Percentiles rank a stretch among this genome's conserved stretches.
Conservation (phyloP, 768 basidiomycete genomes). For the Lactifluus volemus region DNA sequence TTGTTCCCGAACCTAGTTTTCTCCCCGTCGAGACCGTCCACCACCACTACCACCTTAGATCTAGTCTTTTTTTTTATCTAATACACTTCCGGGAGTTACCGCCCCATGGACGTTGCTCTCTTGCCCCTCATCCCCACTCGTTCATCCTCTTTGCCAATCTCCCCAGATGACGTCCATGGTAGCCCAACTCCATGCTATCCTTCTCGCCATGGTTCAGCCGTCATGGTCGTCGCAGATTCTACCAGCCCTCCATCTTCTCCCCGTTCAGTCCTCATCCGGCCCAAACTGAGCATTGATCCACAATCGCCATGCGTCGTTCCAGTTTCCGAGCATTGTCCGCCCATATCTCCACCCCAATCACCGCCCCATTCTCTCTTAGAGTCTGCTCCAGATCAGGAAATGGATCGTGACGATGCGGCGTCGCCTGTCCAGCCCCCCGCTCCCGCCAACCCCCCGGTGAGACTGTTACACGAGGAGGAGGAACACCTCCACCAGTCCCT, state of each 20-base stretch:
- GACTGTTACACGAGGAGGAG: constrained; percentile 61
- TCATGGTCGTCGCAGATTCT: constrained; percentile 17
- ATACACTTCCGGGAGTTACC: not conserved
- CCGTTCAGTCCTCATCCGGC: not conserved
- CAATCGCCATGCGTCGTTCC: not conserved
- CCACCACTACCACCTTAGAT: not conserved
- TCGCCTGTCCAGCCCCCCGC: constrained; percentile 17
- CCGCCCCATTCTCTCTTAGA: constrained; percentile 8
- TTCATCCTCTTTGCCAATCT: constrained; percentile 16
- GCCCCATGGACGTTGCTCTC: constrained; percentile 11
- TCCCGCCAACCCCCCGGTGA: constrained; percentile 34
- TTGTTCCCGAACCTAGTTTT: not conserved
- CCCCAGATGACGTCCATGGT: not conserved
- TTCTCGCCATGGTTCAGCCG: constrained; percentile 9
- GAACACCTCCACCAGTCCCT: constrained; percentile 53
- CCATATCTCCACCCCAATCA: constrained; percentile 5
- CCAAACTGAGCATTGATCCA: constrained; percentile 6
- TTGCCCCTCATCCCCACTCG: constrained; percentile 6
- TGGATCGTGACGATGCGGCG: constrained; percentile 9
- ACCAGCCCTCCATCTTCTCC: constrained; percentile 15
- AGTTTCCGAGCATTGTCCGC: not conserved
- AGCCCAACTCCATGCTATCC: not conserved
- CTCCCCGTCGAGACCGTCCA: not conserved
- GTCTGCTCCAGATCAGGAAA: constrained; percentile 8
- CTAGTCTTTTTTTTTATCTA: not conserved